Percentiles rank a stretch among this genome's conserved stretches.
Evolutionary conservation across 345 rosid genomes (phyloP).

Genomic region (Xanthoceras sorbifolium): DNA sequence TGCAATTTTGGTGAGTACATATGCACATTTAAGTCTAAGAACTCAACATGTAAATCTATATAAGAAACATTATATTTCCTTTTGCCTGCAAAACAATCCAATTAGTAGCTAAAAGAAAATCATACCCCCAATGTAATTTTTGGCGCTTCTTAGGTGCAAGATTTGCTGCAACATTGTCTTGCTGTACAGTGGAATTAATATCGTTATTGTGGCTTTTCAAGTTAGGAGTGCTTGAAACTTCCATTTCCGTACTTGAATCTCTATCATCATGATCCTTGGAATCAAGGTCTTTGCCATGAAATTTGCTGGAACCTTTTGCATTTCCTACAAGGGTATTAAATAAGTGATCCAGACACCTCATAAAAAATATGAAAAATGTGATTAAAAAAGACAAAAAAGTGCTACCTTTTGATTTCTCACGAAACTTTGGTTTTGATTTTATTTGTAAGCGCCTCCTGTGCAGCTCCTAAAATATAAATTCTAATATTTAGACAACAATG

Average conservation of each 20-base stretch:
- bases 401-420: slow-evolving; percentile 51
- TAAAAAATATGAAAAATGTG: background rate
- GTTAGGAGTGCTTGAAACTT: slow-evolving; percentile 23
- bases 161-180: slow-evolving; percentile 19
- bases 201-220: slow-evolving; percentile 18
- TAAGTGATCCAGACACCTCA: slow-evolving; percentile 1
- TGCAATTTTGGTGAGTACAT: background rate
- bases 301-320: slow-evolving; percentile 25
- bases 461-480: slow-evolving; percentile 51
- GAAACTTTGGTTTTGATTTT: slow-evolving; percentile 48
- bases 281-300: slow-evolving; percentile 17
- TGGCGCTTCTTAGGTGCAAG: slow-evolving; percentile 45
- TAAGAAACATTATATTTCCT: background rate
- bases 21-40: background rate
- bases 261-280: slow-evolving; percentile 18
- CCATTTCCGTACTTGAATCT: slow-evolving; percentile 20
- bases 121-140: slow-evolving; percentile 77
- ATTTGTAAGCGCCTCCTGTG: slow-evolving; percentile 70
- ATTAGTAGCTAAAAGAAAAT: background rate
- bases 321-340: slow-evolving; percentile 14
- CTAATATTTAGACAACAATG: background rate
- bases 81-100: background rate
- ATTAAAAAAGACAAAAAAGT: background rate
- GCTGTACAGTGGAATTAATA: slow-evolving; percentile 15
- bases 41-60: background rate